phyloP scores from a whole-genome alignment of 352 stramenopile species.

The Phytophthora foliorum region DNA sequence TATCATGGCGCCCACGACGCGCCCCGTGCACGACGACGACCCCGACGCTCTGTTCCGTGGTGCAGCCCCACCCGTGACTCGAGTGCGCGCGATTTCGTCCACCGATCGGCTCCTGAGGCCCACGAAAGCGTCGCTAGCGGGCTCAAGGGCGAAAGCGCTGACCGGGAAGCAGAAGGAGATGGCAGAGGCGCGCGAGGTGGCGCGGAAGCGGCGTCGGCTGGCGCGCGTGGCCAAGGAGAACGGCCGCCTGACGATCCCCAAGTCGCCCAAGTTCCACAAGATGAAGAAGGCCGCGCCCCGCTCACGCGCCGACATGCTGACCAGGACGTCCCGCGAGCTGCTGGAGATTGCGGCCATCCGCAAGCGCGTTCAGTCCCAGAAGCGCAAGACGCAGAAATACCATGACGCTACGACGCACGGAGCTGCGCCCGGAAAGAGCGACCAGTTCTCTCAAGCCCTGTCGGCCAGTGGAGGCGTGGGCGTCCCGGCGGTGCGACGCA shows the following conservation, averaged over 20 bases:
- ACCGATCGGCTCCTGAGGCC: constrained; percentile 69
- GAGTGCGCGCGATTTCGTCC: constrained; percentile 63
- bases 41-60: constrained; percentile 61
- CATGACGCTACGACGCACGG: constrained; percentile 66
- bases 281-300: constrained; percentile 46
- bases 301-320: constrained; percentile 53
- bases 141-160: constrained; percentile 50
- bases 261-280: constrained; percentile 74
- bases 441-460: constrained; percentile 62
- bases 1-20: constrained; percentile 30
- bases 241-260: constrained; percentile 69
- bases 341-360: constrained; percentile 77
- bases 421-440: constrained; percentile 40
- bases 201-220: constrained; percentile 42
- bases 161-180: constrained; percentile 55
- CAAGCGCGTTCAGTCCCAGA: constrained; percentile 63
- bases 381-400: constrained; percentile 72
- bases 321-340: constrained; percentile 76
- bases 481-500: constrained; percentile 71
- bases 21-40: constrained; percentile 45
- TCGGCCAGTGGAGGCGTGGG: constrained; percentile 69
- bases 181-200: constrained; percentile 44
- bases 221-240: constrained; percentile 61
- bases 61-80: constrained; percentile 51
- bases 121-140: constrained; percentile 65